Base-by-base conservation (phyloP, 164 flowering plant genomes). In the Sextonia rubra region DNA sequence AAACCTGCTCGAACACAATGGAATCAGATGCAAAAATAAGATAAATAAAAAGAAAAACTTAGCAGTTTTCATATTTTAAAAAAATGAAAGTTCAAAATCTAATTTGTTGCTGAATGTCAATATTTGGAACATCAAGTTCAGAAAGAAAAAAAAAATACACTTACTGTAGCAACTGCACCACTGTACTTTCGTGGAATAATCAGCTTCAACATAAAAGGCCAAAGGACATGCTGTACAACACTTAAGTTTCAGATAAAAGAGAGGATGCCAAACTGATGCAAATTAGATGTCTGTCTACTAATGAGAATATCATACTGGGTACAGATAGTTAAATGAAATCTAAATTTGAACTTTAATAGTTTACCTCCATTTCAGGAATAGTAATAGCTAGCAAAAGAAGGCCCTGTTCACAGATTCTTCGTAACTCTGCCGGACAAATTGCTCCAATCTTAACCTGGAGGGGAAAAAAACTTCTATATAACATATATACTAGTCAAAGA, bases 321-420 rank as follows among this genome's bases (percentile, higher is more conserved):
- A 15, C 4, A 64, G 67, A 27, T 3, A n/a, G 44, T 20, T 44
- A 9, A 32, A 66, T n/a, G 52, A 66, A 66, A 12, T 8, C 25
- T 1, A 27, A 23, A 64, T 7, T 52, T 15, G 6, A 49, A 5
- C 14, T 47, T 14, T 47, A 14, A 44, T 23, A 72, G 44, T 37
- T 30, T 86, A 92, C 99, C 98, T 95, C 97, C 97, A 93, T 95
- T 79, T 95, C 99, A 77, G 99, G 99, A 76, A 95, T 85, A 23
- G 98, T 95, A 69, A 95, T 82, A 48, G 98, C 91, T 37, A 95
- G 74, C 74, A 95, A 80, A 81, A 93, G 97, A 79, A 95, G 93
- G 75, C 97, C 96, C 75, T 95, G 88, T 64, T 89, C 95, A 83
- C 93, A 89, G 8, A 90, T 79, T 65, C 82, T 82, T 77, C 97